Evolutionary conservation across 164 flowering plant species (phyloP).

Genomic region (Platanus orientalis): DNA sequence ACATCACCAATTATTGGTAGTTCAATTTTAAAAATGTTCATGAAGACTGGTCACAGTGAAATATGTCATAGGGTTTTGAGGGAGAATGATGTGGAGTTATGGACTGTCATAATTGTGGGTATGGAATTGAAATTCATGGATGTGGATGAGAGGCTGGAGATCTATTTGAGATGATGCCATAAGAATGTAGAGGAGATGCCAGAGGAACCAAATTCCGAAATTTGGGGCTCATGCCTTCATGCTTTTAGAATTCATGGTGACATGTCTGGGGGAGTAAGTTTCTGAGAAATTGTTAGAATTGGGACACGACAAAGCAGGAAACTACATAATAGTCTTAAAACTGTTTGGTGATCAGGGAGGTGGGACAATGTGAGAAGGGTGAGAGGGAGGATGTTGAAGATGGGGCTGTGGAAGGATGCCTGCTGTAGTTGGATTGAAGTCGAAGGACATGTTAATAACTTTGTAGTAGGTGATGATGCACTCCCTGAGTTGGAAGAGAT

Average conservation of each 20-base stretch:
- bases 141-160: conserved; percentile 39
- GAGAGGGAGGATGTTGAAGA: conserved; percentile 50
- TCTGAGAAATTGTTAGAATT: conserved; percentile 39
- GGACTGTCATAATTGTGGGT: conserved; percentile 60
- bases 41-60: conserved; percentile 53
- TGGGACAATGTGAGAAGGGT: conserved; percentile 64
- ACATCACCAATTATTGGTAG: conserved; percentile 39
- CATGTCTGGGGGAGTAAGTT: conserved; percentile 39
- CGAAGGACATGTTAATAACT: conserved; percentile 41
- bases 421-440: conserved; percentile 74
- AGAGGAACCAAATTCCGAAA: conserved; percentile 48
- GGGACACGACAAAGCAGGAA: conserved; percentile 43
- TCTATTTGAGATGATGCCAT: conserved; percentile 43
- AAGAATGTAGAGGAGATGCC: conserved; percentile 45
- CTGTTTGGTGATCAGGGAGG: conserved; percentile 48
- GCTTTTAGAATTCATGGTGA: conserved; percentile 46
- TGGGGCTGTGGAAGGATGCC: conserved; percentile 45
- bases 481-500: conserved; percentile 27
- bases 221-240: conserved; percentile 62
- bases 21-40: conserved; percentile 60
- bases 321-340: conserved; percentile 47
- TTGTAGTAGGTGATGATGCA: conserved; percentile 36
- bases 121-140: conserved; percentile 65
- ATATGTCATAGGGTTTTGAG: conserved; percentile 34
- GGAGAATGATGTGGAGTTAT: conserved; percentile 41